Percentiles rank a stretch among this genome's conserved stretches.
phyloP scores from a whole-genome alignment of 371 early-diverging fungal genomes.

The Syncephalastrum racemosum region DNA sequence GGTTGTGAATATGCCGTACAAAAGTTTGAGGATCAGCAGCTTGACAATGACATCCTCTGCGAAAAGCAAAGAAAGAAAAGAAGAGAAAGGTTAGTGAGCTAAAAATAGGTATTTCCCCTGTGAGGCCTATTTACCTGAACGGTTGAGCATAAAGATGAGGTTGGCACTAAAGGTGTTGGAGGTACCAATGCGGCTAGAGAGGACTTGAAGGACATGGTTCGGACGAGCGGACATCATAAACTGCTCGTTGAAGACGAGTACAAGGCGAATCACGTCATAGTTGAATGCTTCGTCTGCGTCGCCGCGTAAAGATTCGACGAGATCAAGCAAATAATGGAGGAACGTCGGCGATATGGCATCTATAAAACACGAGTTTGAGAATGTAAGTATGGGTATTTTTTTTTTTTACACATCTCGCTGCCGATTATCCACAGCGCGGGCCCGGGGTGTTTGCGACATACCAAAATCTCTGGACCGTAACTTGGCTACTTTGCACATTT shows the following conservation, averaged over 20 bases:
- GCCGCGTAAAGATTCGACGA: slow-evolving; percentile 69
- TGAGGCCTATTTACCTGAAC: slow-evolving; percentile 59
- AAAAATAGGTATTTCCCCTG: slow-evolving; percentile 7
- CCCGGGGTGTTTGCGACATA: slow-evolving; percentile 16
- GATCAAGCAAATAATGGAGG: slow-evolving; percentile 57
- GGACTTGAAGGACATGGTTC: slow-evolving; percentile 59
- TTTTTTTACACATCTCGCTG: too few relatives aligned
- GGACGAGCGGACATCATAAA: slow-evolving; percentile 54
- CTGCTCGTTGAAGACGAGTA: slow-evolving; percentile 72
- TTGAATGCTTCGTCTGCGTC: slow-evolving; percentile 73
- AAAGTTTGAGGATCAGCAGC: slow-evolving; percentile 68
- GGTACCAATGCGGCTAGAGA: slow-evolving; percentile 59
- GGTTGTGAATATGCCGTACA: slow-evolving; percentile 65
- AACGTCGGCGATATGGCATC: slow-evolving; percentile 45
- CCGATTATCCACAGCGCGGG: too few relatives aligned
- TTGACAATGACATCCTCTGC: slow-evolving; percentile 66
- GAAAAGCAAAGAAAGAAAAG: slow-evolving; percentile 18
- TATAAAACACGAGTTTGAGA: slow-evolving; percentile 9
- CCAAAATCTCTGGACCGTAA: slow-evolving; percentile 62
- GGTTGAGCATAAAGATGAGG: slow-evolving; percentile 83
- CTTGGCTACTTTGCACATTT: slow-evolving; percentile 71
- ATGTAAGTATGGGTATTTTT: neutral
- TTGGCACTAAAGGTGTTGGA: slow-evolving; percentile 82
- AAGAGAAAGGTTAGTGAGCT: neutral
- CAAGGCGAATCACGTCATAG: slow-evolving; percentile 66